Conservation (phyloP, 768 basidiomycete genomes). For the Kwoniella sp. region DNA sequence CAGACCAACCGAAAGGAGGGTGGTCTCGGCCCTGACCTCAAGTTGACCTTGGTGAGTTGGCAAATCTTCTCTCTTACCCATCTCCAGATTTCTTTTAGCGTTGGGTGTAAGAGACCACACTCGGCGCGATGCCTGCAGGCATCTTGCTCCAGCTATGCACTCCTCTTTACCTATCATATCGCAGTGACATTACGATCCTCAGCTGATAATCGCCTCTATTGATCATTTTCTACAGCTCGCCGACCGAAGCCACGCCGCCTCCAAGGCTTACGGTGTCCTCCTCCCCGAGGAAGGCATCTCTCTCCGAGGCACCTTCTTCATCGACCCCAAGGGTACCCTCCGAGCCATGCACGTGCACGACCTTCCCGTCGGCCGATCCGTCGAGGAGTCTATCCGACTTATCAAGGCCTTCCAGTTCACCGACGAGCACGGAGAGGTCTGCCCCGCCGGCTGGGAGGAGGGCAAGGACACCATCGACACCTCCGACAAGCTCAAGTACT, state of each 20-base stretch:
- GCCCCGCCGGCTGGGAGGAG: conserved; percentile 87
- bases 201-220: neutral
- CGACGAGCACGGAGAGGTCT: conserved; percentile 87
- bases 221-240: conserved; percentile 27
- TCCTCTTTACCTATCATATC: neutral
- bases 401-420: conserved; percentile 82
- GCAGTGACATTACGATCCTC: neutral
- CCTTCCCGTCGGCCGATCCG: conserved; percentile 90
- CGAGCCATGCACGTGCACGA: conserved; percentile 67
- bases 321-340: conserved; percentile 51
- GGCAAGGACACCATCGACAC: conserved; percentile 58
- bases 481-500: conserved; percentile 41
- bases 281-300: conserved; percentile 86
- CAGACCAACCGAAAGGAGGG: conserved; percentile 79
- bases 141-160: neutral
- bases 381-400: conserved; percentile 87
- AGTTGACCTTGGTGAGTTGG: conserved; percentile 67
- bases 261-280: conserved; percentile 83
- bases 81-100: no score
- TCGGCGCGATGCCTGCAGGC: no score
- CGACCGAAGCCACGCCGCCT: conserved; percentile 67
- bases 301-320: conserved; percentile 65
- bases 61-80: neutral
- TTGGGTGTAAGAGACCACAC: no score
- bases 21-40: conserved; percentile 84